Percentiles rank a stretch among this genome's conserved stretches.
Evolutionary conservation across 169 alveolate genomes (phyloP).

Genomic region (Cryptosporidium sp.): DNA sequence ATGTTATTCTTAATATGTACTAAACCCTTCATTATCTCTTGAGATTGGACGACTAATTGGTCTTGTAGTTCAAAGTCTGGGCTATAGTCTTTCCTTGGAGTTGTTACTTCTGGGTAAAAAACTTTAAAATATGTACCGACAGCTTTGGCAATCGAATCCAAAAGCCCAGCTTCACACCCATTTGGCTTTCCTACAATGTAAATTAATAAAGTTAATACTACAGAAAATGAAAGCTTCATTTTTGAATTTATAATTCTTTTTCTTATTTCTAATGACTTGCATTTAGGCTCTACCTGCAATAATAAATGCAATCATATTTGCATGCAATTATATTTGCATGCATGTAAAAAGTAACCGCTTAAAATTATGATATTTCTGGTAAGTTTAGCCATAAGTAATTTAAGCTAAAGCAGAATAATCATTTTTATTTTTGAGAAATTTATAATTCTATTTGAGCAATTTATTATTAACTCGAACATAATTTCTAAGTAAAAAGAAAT

Average conservation of each 20-base stretch:
- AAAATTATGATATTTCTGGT: background rate
- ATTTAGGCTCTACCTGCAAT: background rate
- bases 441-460: too few species aligned
- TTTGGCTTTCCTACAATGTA: slow-evolving; percentile 26
- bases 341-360: slow-evolving; percentile 8
- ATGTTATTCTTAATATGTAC: slow-evolving; percentile 44
- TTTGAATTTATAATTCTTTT: slow-evolving; percentile 2
- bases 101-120: slow-evolving; percentile 60
- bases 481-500: too few species aligned
- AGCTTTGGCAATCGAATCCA: slow-evolving; percentile 27
- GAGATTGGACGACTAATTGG: slow-evolving; percentile 41
- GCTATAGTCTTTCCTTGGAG: slow-evolving; percentile 58
- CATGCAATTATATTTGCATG: slow-evolving; percentile 34
- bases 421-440: too few species aligned
- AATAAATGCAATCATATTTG: background rate
- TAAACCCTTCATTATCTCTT: slow-evolving; percentile 39
- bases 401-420: background rate
- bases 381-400: background rate
- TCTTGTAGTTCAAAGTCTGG: slow-evolving; percentile 66
- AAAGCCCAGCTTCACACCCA: slow-evolving; percentile 68
- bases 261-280: slow-evolving; percentile 1
- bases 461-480: too few species aligned
- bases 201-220: slow-evolving; percentile 23
- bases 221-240: slow-evolving; percentile 39
- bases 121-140: slow-evolving; percentile 56